Percentiles rank a stretch among this genome's conserved stretches.
These are phyloP conservation scores for Aspergillus sclerotiicarbonarius DNA, from an alignment of 495 filamentous ascomycete species.

Conservation along the genomic window DNA sequence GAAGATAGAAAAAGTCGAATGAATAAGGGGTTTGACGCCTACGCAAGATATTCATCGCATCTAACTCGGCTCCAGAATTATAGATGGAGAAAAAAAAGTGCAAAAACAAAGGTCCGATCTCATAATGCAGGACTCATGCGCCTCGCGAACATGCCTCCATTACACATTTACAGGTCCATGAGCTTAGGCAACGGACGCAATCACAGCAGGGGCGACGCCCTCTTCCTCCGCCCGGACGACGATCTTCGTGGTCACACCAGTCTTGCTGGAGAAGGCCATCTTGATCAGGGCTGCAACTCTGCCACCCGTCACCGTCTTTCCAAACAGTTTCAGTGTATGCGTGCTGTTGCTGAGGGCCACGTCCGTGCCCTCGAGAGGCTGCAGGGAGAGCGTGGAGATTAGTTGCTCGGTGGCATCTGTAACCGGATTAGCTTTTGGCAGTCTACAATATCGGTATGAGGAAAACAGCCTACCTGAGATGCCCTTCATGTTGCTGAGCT, in stretches of 20 bases:
- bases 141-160: conserved; percentile 26
- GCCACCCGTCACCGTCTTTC: conserved; percentile 91
- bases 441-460: neutral
- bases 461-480: conserved; percentile 69
- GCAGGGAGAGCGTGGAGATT: conserved; percentile 78
- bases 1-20: conserved; percentile 10
- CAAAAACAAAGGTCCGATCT: conserved; percentile 18
- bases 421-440: conserved; percentile 33
- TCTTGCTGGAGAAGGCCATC: conserved; percentile 92
- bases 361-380: conserved; percentile 91
- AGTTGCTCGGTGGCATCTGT: conserved; percentile 93
- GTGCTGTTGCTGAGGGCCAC: conserved; percentile 82
- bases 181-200: conserved; percentile 77
- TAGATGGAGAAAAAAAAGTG: conserved; percentile 9
- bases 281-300: conserved; percentile 81
- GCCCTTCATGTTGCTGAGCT: conserved; percentile 84
- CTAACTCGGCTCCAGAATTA: conserved; percentile 26
- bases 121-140: conserved; percentile 24
- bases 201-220: conserved; percentile 78
- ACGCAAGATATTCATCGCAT: conserved; percentile 24
- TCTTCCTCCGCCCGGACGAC: conserved; percentile 89
- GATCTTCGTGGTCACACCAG: conserved; percentile 91
- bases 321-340: conserved; percentile 92
- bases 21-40: conserved; percentile 17
- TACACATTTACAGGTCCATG: conserved; percentile 25